phyloP scores from a whole-genome alignment of 2,329 filamentous ascomycete genomes.

The Alternaria postmessia region DNA sequence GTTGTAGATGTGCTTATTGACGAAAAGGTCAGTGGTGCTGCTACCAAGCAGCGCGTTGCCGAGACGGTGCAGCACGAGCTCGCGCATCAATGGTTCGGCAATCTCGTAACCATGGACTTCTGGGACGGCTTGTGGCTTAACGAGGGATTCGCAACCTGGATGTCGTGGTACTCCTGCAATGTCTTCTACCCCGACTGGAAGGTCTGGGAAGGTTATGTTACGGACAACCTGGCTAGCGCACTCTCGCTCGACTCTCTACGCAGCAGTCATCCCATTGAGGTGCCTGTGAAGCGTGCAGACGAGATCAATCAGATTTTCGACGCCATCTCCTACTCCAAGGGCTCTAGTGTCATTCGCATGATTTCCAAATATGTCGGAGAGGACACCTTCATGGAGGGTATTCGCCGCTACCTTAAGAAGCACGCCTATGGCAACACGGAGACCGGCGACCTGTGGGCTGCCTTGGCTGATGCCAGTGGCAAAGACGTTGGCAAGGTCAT shows the following conservation, averaged over 20 bases:
- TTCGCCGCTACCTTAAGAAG: slow-evolving; percentile 90
- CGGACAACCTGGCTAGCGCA: slow-evolving; percentile 88
- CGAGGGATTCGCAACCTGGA: slow-evolving; percentile 89
- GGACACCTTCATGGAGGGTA: slow-evolving; percentile 89
- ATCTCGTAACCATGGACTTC: slow-evolving; percentile 97
- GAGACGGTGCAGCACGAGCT: slow-evolving; percentile 97
- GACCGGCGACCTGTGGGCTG: slow-evolving; percentile 89
- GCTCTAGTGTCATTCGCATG: slow-evolving; percentile 95
- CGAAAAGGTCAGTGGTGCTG: slow-evolving; percentile 88
- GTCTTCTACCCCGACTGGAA: slow-evolving; percentile 98
- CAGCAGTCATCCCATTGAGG: slow-evolving; percentile 96
- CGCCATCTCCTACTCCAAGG: slow-evolving; percentile 96
- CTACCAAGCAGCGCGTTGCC: slow-evolving; percentile 89
- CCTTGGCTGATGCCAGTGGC: slow-evolving; percentile 85
- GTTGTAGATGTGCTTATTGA: slow-evolving; percentile 91
- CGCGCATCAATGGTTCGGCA: slow-evolving; percentile 98
- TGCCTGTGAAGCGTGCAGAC: slow-evolving; percentile 92
- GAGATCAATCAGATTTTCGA: slow-evolving; percentile 99
- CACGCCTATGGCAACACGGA: slow-evolving; percentile 96
- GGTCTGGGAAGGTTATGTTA: slow-evolving; percentile 95
- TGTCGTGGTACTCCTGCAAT: slow-evolving; percentile 95
- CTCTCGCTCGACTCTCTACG: slow-evolving; percentile 87
- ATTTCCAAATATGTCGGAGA: slow-evolving; percentile 95
- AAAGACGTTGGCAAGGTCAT: slow-evolving; percentile 91
- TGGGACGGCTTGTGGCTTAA: slow-evolving; percentile 99